Percentiles rank a stretch among this genome's conserved stretches.
Evolutionary conservation across 257 asterid genomes (phyloP).

Genomic region (Gentiana macrophylla): DNA sequence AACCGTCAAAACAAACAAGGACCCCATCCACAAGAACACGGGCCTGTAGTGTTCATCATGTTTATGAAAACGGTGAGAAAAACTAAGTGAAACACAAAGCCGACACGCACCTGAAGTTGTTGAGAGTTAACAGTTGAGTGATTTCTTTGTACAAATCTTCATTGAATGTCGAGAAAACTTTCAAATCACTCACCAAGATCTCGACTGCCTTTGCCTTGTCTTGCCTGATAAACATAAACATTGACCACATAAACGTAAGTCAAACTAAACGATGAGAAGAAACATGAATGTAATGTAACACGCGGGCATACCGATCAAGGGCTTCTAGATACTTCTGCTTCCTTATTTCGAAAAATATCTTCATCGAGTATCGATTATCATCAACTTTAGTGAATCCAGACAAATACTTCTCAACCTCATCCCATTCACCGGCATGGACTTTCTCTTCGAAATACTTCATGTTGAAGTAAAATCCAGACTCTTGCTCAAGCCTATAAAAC

Average conservation of each 20-base stretch:
- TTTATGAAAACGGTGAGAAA: no score
- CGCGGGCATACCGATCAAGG: constrained; percentile 59
- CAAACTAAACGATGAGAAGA: neutral
- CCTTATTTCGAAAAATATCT: constrained; percentile 89
- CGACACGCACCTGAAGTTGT: constrained; percentile 65
- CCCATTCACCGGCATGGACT: constrained; percentile 97
- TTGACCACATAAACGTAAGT: neutral
- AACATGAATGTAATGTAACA: neutral
- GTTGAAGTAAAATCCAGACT: constrained; percentile 89
- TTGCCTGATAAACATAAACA: constrained; percentile 39
- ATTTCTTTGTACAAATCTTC: constrained; percentile 88
- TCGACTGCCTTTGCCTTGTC: constrained; percentile 93
- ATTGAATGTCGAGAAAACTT: constrained; percentile 79
- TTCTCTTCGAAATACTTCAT: constrained; percentile 97
- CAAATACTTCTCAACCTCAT: constrained; percentile 91
- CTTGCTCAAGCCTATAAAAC: constrained; percentile 83
- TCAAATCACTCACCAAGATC: constrained; percentile 73
- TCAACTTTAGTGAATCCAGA: constrained; percentile 96
- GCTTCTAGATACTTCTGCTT: constrained; percentile 99
- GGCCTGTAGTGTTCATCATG: neutral
- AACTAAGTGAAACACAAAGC: neutral
- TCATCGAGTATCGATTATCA: constrained; percentile 94
- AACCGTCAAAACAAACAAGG: neutral
- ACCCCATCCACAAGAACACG: neutral
- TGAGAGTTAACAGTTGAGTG: constrained; percentile 81